A percentile compares a stretch with the other conserved stretches of the same genome.
phyloP scores from a whole-genome alignment of 257 asterid species.

The Plectranthus barbatus region DNA sequence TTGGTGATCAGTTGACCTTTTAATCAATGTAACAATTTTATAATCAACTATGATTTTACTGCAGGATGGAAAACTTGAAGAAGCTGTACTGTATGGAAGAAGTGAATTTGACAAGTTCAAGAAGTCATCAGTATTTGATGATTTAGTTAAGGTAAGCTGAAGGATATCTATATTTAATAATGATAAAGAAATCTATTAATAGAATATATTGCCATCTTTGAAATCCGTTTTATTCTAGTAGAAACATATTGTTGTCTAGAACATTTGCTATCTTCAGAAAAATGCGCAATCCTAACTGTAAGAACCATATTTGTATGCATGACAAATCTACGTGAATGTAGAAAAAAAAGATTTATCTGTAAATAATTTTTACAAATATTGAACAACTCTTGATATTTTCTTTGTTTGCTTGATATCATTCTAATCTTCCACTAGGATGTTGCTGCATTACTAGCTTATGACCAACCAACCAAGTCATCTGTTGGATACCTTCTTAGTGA shows the following conservation, averaged over 20 bases:
- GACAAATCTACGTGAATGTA: no score
- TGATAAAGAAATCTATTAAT: no score
- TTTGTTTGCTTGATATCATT: background rate
- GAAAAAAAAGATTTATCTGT: background rate
- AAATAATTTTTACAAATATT: background rate
- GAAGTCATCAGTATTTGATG: conserved; percentile 43
- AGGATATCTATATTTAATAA: no score
- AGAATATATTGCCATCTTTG: no score
- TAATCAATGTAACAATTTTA: no score
- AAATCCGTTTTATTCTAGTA: no score
- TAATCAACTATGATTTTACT: no score
- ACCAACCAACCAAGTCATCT: conserved; percentile 54
- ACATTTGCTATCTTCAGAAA: no score
- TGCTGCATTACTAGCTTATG: conserved; percentile 85
- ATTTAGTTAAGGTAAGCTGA: conserved; percentile 57
- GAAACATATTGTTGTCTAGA: no score
- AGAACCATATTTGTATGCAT: no score
- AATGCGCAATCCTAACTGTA: no score
- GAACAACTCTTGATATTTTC: background rate
- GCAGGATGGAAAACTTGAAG: conserved; percentile 65
- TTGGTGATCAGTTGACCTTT: background rate
- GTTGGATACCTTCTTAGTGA: conserved; percentile 82
- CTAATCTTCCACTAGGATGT: conserved; percentile 50
- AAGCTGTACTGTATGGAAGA: conserved; percentile 69
- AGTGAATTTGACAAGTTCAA: conserved; percentile 61